Evolutionary conservation across 768 basidiomycete genomes (phyloP), one percentile per base, ranked within the genome.

Genomic region (Pilatotrama ljubarskyi): DNA sequence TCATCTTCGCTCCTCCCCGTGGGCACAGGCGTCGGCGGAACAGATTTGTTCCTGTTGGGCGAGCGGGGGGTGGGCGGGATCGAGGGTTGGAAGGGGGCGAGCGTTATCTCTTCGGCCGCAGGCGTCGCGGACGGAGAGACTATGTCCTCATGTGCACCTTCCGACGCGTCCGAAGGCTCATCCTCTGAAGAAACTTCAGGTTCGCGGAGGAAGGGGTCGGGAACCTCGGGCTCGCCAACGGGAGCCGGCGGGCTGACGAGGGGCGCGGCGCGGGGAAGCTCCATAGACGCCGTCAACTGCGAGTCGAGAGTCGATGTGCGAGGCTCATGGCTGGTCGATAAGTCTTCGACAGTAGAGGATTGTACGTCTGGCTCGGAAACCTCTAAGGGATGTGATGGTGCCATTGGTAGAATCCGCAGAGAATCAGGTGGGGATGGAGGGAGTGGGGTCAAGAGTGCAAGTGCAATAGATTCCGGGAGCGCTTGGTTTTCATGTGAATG

Each of bases 131-230:
- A 48, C 40, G 52, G 40, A 42, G 43, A 40, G n/a, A 49, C 29
- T n/a, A n/a, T n/a, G n/a, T 3, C 44, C 13, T 17, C 49, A 2
- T 41, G 43, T 20, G 43, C 53, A 11, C 66, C 72, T 7, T 77
- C 76, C 10, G 48, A 48, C 26, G 76, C 79, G 24, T 76, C 79
- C n/a, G 74, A 77, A 2, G 51, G 51, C 13, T 56, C 66, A 15
- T 69, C 64, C 5, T 64, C 63, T 18, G 73, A 67, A 4, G 74
- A 75, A 42, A 78, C 77, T 26, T 81, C 77, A 59, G 84, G 84
- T 64, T 87, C 87, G 36, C 85, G 73, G 50, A 87, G 75, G 75
- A 86, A 87, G 1, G 84, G 84, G 70, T 89, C 78, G 15, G 84
- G 83, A 5, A 79, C 78, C 55, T 81, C 80, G 41, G 78, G 77